phyloP scores from a whole-genome alignment of 345 rosid genomes.

The Ceriops tagal region DNA sequence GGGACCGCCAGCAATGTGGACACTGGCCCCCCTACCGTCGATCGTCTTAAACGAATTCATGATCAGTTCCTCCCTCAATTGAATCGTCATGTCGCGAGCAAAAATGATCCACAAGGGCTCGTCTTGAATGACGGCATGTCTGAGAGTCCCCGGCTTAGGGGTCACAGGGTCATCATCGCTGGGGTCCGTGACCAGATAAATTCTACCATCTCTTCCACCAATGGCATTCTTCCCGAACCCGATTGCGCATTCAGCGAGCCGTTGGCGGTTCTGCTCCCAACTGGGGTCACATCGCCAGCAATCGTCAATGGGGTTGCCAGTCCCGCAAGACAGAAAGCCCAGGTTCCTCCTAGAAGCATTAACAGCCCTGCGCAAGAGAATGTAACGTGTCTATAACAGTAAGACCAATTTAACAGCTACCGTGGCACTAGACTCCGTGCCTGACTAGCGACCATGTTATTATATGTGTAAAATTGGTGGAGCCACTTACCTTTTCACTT shows the following conservation, averaged over 20 bases:
- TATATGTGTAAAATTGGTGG: too few species aligned
- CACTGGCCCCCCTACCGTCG: conserved; percentile 32
- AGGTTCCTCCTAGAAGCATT: conserved; percentile 27
- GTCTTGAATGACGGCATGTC: conserved; percentile 29
- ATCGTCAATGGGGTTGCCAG: conserved; percentile 30
- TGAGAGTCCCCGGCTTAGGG: conserved; percentile 28
- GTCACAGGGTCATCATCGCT: conserved; percentile 21
- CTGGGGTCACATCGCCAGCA: conserved; percentile 34
- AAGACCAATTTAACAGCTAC: too few species aligned
- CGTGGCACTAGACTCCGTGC: too few species aligned
- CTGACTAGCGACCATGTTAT: too few species aligned
- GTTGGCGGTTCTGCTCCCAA: conserved; percentile 32
- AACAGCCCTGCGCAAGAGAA: conserved; percentile 22
- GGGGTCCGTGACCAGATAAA: conserved; percentile 27
- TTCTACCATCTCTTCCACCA: conserved; percentile 28
- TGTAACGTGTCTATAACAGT: neutral
- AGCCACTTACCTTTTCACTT: conserved; percentile 20
- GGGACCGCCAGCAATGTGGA: conserved; percentile 26
- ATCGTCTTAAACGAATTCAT: conserved; percentile 33
- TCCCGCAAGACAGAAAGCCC: conserved; percentile 27
- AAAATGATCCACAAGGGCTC: conserved; percentile 35
- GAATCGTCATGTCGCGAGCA: conserved; percentile 26
- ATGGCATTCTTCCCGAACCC: conserved; percentile 31
- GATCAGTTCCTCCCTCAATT: conserved; percentile 26
- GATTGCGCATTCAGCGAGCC: conserved; percentile 26